phyloP scores from a whole-genome alignment of 805 yeast species.

The Nakazawaea ernobii region DNA sequence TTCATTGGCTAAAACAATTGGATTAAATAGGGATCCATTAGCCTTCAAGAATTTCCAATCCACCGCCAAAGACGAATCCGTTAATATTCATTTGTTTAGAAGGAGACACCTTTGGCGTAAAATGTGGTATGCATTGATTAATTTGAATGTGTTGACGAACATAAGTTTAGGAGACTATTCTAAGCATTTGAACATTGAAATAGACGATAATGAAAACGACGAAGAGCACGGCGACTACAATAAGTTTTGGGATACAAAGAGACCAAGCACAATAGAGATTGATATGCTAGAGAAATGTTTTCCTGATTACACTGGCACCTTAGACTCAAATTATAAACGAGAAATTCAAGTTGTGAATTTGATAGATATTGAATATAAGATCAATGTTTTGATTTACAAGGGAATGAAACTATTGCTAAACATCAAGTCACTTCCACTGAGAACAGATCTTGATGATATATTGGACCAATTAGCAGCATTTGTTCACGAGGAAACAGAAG shows the following conservation, averaged over 20 bases:
- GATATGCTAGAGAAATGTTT: conserved; percentile 29
- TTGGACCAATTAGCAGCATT: conserved; percentile 18
- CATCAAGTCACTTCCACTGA: conserved; percentile 29
- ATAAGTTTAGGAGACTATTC: conserved; percentile 31
- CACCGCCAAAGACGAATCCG: conserved; percentile 17
- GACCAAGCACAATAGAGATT: conserved; percentile 32
- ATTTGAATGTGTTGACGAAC: conserved; percentile 27
- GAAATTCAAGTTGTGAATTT: conserved; percentile 44
- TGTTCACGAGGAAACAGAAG: conserved; percentile 9
- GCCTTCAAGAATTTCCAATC: conserved; percentile 29
- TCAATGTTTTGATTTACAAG: conserved; percentile 36
- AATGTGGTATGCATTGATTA: conserved; percentile 30
- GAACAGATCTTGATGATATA: conserved; percentile 21
- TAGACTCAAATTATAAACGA: conserved; percentile 15
- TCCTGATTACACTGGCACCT: conserved; percentile 22
- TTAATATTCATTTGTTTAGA: conserved; percentile 24
- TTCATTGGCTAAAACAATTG: conserved; percentile 40
- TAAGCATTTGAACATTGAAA: conserved; percentile 29
- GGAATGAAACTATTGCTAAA: conserved; percentile 32
- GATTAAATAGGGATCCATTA: conserved; percentile 44
- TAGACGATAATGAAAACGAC: conserved; percentile 18
- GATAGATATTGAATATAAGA: conserved; percentile 39
- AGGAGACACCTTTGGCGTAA: conserved; percentile 35
- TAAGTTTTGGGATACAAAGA: conserved; percentile 30
- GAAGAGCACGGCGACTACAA: conserved; percentile 27